phyloP scores from a whole-genome alignment of 139 green algal genomes.

The Chlorella ohadii region DNA sequence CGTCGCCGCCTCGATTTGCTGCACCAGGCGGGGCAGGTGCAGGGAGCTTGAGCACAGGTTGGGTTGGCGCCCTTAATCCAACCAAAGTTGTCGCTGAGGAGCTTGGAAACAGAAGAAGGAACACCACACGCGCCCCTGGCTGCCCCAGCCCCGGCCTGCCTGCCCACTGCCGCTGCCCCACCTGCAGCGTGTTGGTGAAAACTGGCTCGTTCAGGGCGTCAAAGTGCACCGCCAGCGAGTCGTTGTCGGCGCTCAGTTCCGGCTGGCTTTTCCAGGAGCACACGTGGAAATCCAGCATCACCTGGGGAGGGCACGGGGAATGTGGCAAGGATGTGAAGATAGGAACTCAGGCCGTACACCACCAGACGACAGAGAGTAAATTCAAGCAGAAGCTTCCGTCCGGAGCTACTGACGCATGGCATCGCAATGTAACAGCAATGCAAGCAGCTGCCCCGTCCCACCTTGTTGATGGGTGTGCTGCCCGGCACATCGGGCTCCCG shows the following conservation, averaged over 20 bases:
- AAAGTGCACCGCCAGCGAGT: conserved; percentile 55
- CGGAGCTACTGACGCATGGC: too few species aligned
- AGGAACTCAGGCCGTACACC: too few species aligned
- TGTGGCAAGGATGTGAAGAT: background rate
- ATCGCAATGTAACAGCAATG: too few species aligned
- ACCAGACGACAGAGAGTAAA: too few species aligned
- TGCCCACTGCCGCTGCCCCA: background rate
- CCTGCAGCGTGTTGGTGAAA: conserved; percentile 22
- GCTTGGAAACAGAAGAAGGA: too few species aligned
- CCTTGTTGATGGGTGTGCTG: conserved; percentile 47
- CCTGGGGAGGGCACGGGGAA: background rate
- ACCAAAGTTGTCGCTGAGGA: too few species aligned
- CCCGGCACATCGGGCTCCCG: conserved; percentile 59
- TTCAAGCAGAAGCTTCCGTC: too few species aligned
- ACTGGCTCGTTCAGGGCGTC: conserved; percentile 60
- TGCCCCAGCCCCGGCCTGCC: too few species aligned
- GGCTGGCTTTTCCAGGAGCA: conserved; percentile 51
- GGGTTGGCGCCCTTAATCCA: too few species aligned
- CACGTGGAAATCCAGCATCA: conserved; percentile 62
- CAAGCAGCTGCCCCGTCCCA: background rate
- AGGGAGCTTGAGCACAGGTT: too few species aligned
- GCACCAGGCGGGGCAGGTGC: background rate
- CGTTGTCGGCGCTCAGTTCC: conserved; percentile 20
- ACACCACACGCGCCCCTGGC: too few species aligned
- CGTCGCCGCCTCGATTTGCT: conserved; percentile 28